phyloP scores from a whole-genome alignment of 257 asterid species.

The Linderniella brevidens region DNA sequence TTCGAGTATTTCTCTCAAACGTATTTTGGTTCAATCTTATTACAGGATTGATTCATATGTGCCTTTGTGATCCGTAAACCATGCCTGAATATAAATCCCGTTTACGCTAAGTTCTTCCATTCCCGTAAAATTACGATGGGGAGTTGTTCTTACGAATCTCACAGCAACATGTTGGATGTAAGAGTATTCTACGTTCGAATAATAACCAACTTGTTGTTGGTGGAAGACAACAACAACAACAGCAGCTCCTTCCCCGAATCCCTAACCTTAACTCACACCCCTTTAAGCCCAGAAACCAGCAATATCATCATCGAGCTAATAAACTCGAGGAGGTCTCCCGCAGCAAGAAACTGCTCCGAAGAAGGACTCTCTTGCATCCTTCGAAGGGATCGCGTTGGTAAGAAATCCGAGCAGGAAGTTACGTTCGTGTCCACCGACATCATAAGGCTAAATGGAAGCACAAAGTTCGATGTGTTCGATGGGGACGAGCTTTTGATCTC shows the following conservation, averaged over 20 bases:
- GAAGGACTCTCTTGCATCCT: constrained; percentile 56
- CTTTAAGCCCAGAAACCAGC: constrained; percentile 42
- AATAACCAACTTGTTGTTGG: constrained; percentile 28
- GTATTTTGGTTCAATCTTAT: too few relatives aligned
- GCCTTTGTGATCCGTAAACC: too few relatives aligned
- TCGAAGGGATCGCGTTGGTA: constrained; percentile 63
- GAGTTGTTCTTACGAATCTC: too few relatives aligned
- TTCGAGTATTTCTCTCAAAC: too few relatives aligned
- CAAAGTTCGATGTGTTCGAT: constrained; percentile 57
- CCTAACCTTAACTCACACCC: constrained; percentile 58
- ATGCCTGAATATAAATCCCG: too few relatives aligned
- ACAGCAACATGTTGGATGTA: constrained; percentile 16
- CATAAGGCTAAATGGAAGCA: constrained; percentile 48
- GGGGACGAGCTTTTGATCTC: constrained; percentile 43
- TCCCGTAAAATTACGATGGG: too few relatives aligned
- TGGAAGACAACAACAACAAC: constrained; percentile 20
- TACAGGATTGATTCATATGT: too few relatives aligned
- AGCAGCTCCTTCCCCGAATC: constrained; percentile 19
- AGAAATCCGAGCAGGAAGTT: constrained; percentile 78
- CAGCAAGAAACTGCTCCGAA: constrained; percentile 13
- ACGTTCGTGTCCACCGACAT: constrained; percentile 74
- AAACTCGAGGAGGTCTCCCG: constrained; percentile 44
- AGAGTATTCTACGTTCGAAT: constrained; percentile 58
- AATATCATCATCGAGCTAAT: neutral
- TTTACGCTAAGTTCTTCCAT: too few relatives aligned